Percentiles rank a stretch among this genome's conserved stretches.
Evolutionary conservation across 2,329 filamentous ascomycete genomes (phyloP).

Genomic region (Chlorencoelia australis): DNA sequence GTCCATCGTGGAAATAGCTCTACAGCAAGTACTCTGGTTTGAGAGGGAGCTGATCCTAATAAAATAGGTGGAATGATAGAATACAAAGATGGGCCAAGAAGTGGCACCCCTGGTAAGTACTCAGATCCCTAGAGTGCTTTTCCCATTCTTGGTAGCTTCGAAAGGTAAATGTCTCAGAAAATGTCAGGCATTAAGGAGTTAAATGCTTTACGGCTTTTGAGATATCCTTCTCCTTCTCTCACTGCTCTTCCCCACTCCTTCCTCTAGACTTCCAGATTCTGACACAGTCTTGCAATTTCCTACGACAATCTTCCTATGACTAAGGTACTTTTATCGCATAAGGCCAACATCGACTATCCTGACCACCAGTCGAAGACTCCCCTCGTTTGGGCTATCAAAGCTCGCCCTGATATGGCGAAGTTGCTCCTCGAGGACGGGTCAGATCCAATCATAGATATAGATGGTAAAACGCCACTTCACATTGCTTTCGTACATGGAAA

Average conservation of each 20-base stretch:
- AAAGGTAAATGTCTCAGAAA: too few species aligned
- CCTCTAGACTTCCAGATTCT: too few species aligned
- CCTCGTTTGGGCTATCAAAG: constrained; percentile 6
- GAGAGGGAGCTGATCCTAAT: constrained; percentile 5
- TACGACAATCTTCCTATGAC: constrained; percentile 6
- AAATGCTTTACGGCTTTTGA: too few species aligned
- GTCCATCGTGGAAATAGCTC: constrained; percentile 5
- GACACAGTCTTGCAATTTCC: constrained; percentile 4
- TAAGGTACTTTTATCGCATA: constrained; percentile 2
- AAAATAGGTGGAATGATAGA: constrained; percentile 2
- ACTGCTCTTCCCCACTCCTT: too few species aligned
- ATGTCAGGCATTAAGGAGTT: too few species aligned
- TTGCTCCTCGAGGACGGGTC: constrained; percentile 13
- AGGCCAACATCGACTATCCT: constrained; percentile 4
- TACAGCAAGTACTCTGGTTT: constrained; percentile 1
- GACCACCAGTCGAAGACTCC: constrained; percentile 5
- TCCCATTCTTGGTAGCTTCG: too few species aligned
- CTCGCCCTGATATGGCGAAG: constrained; percentile 1
- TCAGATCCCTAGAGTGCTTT: too few species aligned
- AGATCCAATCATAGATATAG: constrained; percentile 3
- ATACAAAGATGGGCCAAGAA: constrained; percentile 3
- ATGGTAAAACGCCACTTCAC: constrained; percentile 5
- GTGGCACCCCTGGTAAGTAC: constrained; percentile 5
- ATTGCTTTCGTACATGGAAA: constrained; percentile 4
- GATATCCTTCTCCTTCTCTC: too few species aligned